phyloP scores from a whole-genome alignment of 2,329 filamentous ascomycete genomes.

The Arthroderma uncinatum region DNA sequence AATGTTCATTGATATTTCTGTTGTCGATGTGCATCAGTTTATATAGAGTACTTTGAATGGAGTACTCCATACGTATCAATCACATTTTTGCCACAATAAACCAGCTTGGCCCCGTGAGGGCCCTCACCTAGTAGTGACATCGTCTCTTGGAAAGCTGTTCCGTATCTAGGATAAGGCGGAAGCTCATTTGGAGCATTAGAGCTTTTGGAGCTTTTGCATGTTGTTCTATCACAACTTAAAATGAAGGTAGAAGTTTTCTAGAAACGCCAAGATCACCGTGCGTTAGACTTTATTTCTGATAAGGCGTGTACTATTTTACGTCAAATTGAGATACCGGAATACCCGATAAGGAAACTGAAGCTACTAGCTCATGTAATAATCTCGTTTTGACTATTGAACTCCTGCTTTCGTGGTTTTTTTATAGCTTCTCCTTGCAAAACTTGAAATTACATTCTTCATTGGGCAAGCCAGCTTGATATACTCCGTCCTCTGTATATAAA shows the following conservation, averaged over 20 bases:
- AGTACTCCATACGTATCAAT: neutral
- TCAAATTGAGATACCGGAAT: neutral
- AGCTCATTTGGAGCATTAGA: neutral
- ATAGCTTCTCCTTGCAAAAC: neutral
- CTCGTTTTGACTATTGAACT: neutral
- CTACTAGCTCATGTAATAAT: neutral
- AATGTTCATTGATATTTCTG: too few species aligned
- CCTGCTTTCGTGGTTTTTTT: neutral
- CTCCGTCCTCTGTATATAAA: too few species aligned
- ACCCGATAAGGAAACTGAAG: neutral
- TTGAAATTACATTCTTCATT: too few species aligned
- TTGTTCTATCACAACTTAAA: neutral
- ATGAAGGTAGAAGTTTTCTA: neutral
- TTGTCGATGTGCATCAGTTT: too few species aligned
- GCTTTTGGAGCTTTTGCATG: neutral
- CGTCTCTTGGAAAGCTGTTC: neutral
- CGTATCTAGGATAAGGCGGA: neutral
- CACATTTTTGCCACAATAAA: neutral
- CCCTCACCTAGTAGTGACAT: neutral
- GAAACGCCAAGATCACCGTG: neutral
- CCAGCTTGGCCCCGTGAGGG: neutral
- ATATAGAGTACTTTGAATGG: neutral
- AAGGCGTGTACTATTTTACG: neutral
- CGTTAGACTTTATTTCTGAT: neutral
- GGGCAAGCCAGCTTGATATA: too few species aligned